Evolutionary conservation across 169 alveolate species (phyloP).

Genomic region (Fabrea salina): DNA sequence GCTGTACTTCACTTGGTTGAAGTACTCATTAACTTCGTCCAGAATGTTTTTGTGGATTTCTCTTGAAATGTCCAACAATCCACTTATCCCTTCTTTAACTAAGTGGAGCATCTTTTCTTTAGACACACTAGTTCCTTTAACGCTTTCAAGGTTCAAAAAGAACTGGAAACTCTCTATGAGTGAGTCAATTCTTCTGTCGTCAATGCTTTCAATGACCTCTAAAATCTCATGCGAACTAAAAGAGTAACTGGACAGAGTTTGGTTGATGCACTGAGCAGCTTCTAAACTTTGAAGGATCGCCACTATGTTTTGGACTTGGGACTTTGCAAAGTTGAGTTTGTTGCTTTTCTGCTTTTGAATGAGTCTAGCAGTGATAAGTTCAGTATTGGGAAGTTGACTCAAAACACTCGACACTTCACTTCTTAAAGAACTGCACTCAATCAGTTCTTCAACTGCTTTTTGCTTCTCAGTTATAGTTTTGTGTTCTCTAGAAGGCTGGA

Average conservation of each 20-base stretch:
- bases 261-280: background rate
- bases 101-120: background rate
- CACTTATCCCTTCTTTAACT: conserved; percentile 20
- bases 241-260: background rate
- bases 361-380: conserved; percentile 1
- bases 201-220: background rate
- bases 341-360: background rate
- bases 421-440: background rate
- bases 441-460: conserved; percentile 25
- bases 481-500: conserved; percentile 47
- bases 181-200: conserved; percentile 22
- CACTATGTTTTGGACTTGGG: background rate
- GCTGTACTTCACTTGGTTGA: background rate
- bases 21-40: background rate
- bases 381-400: conserved; percentile 1
- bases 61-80: conserved; percentile 9
- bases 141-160: background rate
- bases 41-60: background rate
- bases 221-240: background rate
- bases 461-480: conserved; percentile 38
- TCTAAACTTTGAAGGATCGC: background rate
- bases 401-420: background rate
- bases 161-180: background rate
- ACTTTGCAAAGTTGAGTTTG: background rate
- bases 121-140: too few relatives aligned